phyloP scores from a whole-genome alignment of 805 yeast species.

The Komagataella phaffii region DNA sequence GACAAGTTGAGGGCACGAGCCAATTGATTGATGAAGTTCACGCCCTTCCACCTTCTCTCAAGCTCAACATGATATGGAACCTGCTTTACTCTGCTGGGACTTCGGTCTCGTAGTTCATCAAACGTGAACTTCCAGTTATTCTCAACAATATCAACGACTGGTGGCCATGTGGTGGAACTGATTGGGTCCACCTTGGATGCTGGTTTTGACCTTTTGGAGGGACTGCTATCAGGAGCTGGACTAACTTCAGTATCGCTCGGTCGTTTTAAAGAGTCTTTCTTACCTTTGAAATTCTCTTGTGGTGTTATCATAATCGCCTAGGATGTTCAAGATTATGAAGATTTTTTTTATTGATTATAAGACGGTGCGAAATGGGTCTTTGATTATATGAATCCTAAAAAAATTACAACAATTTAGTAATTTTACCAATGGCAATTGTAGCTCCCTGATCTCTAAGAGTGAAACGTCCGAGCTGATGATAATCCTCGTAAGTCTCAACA shows the following conservation, averaged over 20 bases:
- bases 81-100: background rate
- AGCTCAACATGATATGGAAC: slow-evolving; percentile 24
- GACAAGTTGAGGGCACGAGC: slow-evolving; percentile 31
- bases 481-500: slow-evolving; percentile 82
- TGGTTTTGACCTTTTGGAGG: background rate
- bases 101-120: background rate
- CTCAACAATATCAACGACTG: background rate
- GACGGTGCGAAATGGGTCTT: background rate
- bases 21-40: slow-evolving; percentile 28
- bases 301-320: no score
- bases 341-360: no score
- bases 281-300: background rate
- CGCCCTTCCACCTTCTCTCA: slow-evolving; percentile 31
- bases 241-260: background rate
- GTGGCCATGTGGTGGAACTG: background rate
- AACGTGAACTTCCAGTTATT: background rate
- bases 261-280: background rate
- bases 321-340: no score
- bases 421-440: slow-evolving; percentile 97
- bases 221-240: background rate
- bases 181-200: background rate
- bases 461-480: slow-evolving; percentile 95
- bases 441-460: slow-evolving; percentile 97
- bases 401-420: slow-evolving; percentile 64
- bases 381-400: background rate